Percentiles rank a stretch among this genome's conserved stretches.
phyloP scores from a whole-genome alignment of 2,329 filamentous ascomycete species.

The Samsoniella hepiali region DNA sequence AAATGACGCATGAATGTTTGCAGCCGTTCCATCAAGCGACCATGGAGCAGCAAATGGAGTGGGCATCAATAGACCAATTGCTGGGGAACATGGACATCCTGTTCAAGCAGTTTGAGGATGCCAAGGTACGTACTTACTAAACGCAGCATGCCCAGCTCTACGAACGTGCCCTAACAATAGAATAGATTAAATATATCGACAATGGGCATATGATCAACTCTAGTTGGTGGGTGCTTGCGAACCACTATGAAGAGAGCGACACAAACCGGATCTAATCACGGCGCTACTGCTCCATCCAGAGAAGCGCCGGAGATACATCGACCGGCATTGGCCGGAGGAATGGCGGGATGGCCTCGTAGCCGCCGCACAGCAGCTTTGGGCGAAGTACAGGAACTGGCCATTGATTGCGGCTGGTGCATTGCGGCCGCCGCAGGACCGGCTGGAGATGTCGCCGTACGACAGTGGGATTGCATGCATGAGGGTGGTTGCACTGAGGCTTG shows the following conservation, averaged over 20 bases:
- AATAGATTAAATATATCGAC: background rate
- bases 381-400: too few species aligned
- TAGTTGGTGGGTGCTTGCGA: background rate
- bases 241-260: too few species aligned
- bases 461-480: too few species aligned
- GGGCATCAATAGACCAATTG: constrained; percentile 3
- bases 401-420: too few species aligned
- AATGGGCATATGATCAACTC: background rate
- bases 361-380: too few species aligned
- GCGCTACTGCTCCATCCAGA: too few species aligned
- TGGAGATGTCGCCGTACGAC: background rate
- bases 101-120: constrained; percentile 13
- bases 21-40: background rate
- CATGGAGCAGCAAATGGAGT: background rate
- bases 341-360: too few species aligned
- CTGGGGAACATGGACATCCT: constrained; percentile 6
- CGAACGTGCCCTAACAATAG: background rate
- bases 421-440: too few species aligned
- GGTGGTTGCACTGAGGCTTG: too few species aligned
- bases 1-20: background rate
- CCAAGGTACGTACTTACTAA: constrained; percentile 5
- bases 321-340: too few species aligned
- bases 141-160: background rate
- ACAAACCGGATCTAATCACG: too few species aligned
- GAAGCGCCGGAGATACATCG: too few species aligned